Base-by-base conservation (phyloP, 2,329 filamentous ascomycete species). In the Verticillium nonalfalfae region DNA sequence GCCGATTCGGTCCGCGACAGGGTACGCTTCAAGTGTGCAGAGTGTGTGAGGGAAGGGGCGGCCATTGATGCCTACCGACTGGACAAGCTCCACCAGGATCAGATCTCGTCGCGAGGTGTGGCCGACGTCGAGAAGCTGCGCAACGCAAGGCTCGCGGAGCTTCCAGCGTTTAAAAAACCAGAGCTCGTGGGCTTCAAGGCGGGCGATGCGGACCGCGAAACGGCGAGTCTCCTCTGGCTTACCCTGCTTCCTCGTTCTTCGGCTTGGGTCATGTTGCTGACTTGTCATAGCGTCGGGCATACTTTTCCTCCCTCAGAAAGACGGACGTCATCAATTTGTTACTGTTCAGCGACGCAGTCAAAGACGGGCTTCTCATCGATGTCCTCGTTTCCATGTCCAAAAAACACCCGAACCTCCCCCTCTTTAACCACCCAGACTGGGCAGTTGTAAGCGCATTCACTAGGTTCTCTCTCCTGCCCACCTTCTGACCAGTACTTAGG, bases 361-460 rank as follows among this genome's bases (percentile, higher is more conserved):
- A 74, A 31, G 75, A 77, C 2, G 74, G 76, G 38, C 74, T 79
- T 11, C 69, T 80, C 2, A 71, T 73, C 14, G 75, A 79, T 57
- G 63, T 80, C 4, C 69, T 79, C 33, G 74, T 77, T 9, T 77
- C 76, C 2, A 72, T 78, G n/a, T 75, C 78, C 7, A 76, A 72
- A 61, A 75, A 70, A 56, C 76, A 79, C 50, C 74, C 76, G 0
- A 71, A 75, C n/a, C 69, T 79, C 2, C 76, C 76, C 26, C 74
- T 79, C 4, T 79, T 79, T 61, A 67, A 73, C 62, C 73, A 73
- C 0, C 76, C 77, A 7, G 73, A 78, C 61, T 79, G 78, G 78
- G 70, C 74, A 35, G 56, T 63, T 14, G 64, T 64, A 40, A 14
- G 60, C 39, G 13, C 0, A 2, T 13, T 26, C 13, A 1, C 36